Evolutionary conservation across 2,329 filamentous ascomycete species (phyloP), one percentile per base, ranked within the genome.

Genomic region (Talaromyces sp.): DNA sequence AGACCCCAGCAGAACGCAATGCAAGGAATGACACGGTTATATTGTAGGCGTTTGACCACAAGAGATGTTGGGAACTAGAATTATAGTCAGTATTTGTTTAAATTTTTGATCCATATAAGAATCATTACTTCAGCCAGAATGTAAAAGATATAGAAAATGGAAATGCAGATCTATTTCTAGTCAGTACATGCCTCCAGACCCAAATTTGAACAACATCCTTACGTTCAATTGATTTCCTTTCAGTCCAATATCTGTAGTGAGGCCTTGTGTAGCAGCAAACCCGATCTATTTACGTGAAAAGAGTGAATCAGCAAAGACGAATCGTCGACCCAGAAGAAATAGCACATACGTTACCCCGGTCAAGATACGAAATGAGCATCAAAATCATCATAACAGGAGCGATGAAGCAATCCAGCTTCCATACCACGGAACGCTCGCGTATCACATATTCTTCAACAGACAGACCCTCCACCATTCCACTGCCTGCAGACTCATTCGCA

Each of bases 361-460:
- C 58, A 4, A 60, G 58, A 29, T 60, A 60, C 50, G 58, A 60
- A 43, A 60, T 60, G 17, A 60, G 58, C 58, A 60, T 60, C 35
- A 60, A 32, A 55, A 60, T n/a, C 58, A 60, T 60, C 58, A 60
- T 60, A 3, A 60, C 58, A 21, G 58, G 58, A 17, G 58, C 58
- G 24, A 60, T 60, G 19, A 60, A 60, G 27, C 29, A 31, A 57
- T 60, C 58, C 14, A 60, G 31, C 38, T 60, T 60, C 29, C 52
- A 55, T 9, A 60, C 19, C n/a, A 60, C 26, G 13, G 52, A 38
- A 38, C 35, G 35, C 17, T 60, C 58, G 17, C 35, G 29, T 32
- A 14, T 58, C 17, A 7, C 17, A 14, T 26, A 55, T 26, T 56
- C 53, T 3, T 46, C 53, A 14, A n/a, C 21, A 3, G 53, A 55